These are phyloP conservation scores for Hygrophila difformis DNA, from an alignment of 257 asterid species.

Conservation along the genomic window DNA sequence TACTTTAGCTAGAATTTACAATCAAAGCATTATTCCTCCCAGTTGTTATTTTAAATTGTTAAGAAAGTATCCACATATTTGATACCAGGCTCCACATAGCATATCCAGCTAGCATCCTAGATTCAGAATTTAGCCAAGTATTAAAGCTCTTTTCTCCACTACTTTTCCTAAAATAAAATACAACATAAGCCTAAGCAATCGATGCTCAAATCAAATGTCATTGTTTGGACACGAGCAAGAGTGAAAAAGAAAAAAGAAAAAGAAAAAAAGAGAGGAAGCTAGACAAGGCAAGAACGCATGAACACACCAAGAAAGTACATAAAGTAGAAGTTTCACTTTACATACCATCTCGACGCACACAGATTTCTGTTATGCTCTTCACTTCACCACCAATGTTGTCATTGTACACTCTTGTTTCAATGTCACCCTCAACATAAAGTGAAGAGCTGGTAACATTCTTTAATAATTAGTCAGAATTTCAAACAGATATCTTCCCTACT, in stretches of 20 bases:
- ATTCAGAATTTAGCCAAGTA: not conserved
- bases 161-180: not conserved
- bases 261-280: not conserved
- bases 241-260: not conserved
- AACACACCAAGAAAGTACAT: not conserved
- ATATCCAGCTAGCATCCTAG: conserved; percentile 1
- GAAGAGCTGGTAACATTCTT: conserved; percentile 62
- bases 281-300: not conserved
- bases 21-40: not conserved
- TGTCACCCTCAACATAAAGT: conserved; percentile 92
- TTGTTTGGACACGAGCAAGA: not conserved
- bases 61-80: not conserved
- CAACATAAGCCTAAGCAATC: not conserved
- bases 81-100: not conserved
- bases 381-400: conserved; percentile 82
- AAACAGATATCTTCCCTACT: not conserved
- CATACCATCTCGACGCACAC: conserved; percentile 94
- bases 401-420: conserved; percentile 94
- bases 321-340: conserved; percentile 2
- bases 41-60: not conserved
- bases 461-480: conserved; percentile 22
- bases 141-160: too few relatives aligned
- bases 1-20: not conserved
- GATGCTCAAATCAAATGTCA: not conserved
- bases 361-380: conserved; percentile 89